Base-by-base conservation (phyloP, 1,284 basidiomycete species). In the Leccinum solheimii region DNA sequence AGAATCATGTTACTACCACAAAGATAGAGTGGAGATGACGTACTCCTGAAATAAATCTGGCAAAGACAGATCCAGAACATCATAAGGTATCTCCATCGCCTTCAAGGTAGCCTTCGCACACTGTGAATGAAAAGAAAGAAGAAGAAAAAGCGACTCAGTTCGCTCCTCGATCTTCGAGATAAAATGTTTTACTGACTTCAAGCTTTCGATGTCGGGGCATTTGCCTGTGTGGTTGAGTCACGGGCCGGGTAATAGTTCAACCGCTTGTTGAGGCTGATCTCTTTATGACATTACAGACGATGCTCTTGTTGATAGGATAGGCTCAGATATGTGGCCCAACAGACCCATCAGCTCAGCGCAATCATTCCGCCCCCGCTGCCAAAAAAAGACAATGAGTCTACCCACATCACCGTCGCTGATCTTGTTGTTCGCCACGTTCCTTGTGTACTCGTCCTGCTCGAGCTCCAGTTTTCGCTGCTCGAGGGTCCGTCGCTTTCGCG, bases 251-350 rank as follows among this genome's bases (percentile, higher is more conserved):
- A 76, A 59, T 76, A 76, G 40, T 64, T 55, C 1, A 73, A 76
- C 54, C 74, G 53, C 56, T 75, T 76, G 51, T 73, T 73, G 16
- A 73, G 72, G 53, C 74, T 76, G 40, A 73, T 73, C 30, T 62
- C 63, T 59, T 52, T 76, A 21, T 55, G 8, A 38, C 72, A 73
- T 32, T 51, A 21, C 72, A 73, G 1, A 62, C 54, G 1, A 73
- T 73, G 40, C 69, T 75, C 34, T 65, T 74, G 13, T 50, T 57
- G 62, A 95, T 86, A 23, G 23, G 23, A 23, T 23, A 23, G 23
- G 65, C 91, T 90, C 50, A 95, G 75, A 72, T 95, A 95, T 0
- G 91, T 90, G 76, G 92, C 95, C 92, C 94, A 61, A 59, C 26
- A 14, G 16, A 23, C 14, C 27, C 50, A 65, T 13, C 58, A 1